A percentile compares a stretch with the other conserved stretches of the same genome.
Conservation (phyloP, 176 grass and related monocot genomes). For the Musa itinerans region DNA sequence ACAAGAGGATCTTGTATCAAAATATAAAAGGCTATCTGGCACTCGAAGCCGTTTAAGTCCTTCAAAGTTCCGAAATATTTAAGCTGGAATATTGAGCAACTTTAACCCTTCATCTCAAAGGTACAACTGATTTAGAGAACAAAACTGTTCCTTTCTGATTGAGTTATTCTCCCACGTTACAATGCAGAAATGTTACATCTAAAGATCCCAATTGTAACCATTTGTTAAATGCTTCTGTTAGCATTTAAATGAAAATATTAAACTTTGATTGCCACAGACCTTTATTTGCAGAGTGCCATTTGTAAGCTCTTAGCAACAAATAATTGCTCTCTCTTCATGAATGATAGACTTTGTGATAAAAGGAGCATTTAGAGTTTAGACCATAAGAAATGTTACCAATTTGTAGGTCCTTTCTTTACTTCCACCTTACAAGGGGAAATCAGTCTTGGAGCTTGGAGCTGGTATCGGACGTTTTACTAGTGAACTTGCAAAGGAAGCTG, state of each 20-base stretch:
- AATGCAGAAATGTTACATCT: background rate
- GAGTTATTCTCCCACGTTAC: background rate
- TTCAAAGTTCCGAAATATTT: background rate
- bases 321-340: background rate
- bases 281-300: background rate
- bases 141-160: background rate
- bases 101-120: background rate
- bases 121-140: background rate
- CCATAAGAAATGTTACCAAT: background rate
- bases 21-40: too few relatives aligned
- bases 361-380: background rate
- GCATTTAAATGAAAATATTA: too few relatives aligned
- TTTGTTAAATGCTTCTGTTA: too few relatives aligned
- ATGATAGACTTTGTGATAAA: background rate
- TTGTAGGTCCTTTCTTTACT: conserved; percentile 76
- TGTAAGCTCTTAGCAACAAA: background rate
- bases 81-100: background rate
- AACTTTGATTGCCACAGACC: too few relatives aligned
- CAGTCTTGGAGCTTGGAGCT: conserved; percentile 78
- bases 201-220: background rate
- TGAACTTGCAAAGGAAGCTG: conserved; percentile 80
- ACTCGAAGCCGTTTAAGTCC: background rate
- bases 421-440: conserved; percentile 66
- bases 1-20: too few relatives aligned
- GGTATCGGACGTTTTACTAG: conserved; percentile 93